Conservation (phyloP, 495 filamentous ascomycete genomes). For the Lasiosphaeria miniovina region DNA sequence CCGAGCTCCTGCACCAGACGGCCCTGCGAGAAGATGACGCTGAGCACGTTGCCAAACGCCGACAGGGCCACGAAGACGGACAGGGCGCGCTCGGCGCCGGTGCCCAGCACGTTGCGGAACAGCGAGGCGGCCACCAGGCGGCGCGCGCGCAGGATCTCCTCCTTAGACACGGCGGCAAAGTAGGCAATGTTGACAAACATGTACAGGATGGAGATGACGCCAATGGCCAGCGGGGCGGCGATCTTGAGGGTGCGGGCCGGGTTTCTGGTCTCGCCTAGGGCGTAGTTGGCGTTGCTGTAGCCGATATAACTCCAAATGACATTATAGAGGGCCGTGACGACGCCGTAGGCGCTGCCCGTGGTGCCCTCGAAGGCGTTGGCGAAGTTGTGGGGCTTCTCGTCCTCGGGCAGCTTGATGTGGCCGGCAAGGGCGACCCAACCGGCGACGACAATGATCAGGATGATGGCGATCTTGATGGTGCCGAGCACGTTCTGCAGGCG, state of each 20-base stretch:
- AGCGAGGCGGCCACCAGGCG: slow-evolving; percentile 61
- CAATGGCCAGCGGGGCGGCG: slow-evolving; percentile 61
- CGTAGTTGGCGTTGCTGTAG: slow-evolving; percentile 62
- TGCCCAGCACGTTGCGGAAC: slow-evolving; percentile 66
- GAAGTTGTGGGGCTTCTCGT: slow-evolving; percentile 59
- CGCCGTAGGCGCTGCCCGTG: slow-evolving; percentile 55
- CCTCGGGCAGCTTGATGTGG: slow-evolving; percentile 46
- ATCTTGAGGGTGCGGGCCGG: slow-evolving; percentile 61
- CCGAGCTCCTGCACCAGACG: slow-evolving; percentile 64
- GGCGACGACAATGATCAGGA: slow-evolving; percentile 62
- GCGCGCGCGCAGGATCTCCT: slow-evolving; percentile 57
- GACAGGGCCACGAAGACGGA: slow-evolving; percentile 71
- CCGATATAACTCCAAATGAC: slow-evolving; percentile 68
- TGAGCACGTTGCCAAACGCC: slow-evolving; percentile 67
- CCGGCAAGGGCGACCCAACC: slow-evolving; percentile 63
- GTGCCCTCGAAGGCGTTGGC: slow-evolving; percentile 61
- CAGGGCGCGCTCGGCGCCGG: slow-evolving; percentile 54
- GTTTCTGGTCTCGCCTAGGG: slow-evolving; percentile 60
- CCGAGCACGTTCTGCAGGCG: slow-evolving; percentile 64
- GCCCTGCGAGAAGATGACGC: slow-evolving; percentile 67
- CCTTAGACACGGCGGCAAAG: slow-evolving; percentile 64
- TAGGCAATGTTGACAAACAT: slow-evolving; percentile 71
- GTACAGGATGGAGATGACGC: slow-evolving; percentile 60
- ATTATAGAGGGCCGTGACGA: slow-evolving; percentile 62
- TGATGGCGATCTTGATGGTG: slow-evolving; percentile 63